Evolutionary conservation across 2,329 filamentous ascomycete genomes (phyloP), one percentile per base, ranked within the genome.

Genomic region (Coniochaeta pulveracea): DNA sequence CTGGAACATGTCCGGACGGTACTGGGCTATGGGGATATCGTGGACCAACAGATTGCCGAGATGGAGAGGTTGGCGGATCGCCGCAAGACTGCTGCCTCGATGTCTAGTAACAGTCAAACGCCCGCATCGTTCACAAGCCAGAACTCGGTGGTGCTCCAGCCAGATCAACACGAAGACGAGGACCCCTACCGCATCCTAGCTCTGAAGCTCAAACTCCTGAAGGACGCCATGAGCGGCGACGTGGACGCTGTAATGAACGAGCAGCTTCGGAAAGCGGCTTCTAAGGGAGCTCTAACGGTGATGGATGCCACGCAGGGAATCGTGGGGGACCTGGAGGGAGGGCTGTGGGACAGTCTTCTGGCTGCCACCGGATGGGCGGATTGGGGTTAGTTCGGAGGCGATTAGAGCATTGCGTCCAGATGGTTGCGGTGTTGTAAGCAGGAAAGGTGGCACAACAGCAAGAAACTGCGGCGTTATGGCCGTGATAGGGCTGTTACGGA

Each of bases 1-100:
- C 46, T 58, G 4, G 43, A 43, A 2, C 43, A 48, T 2, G 55
- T 60, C 15, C 48, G 55, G 5, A 39, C 45, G 15, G 56, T 63
- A 38, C 47, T 67, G 10, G 44, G 40, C 15, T 45, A 60, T 33
- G 49, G 49, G 4, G 36, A 41, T 10, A 40, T 49, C n/a, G 34
- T 59, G 12, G 44, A 51, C 11, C 38, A 34, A 15, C 49, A 57
- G 40, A 45, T 54, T 9, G 12, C 33, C 9, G 50, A 56, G 26
- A 46, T 60, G 41, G 40, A 47, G 21, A 9, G 34, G 1, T 40
- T 53, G 4, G 47, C 50, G 4, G 40, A 43, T 27, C 32, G 29
- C 16, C 45, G 56, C 10, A 38, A 32, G 22, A 21, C 18, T 7
- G 5, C 12, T 33, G 33, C 29, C 18, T 19, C 11, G 33, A 24